phyloP scores from a whole-genome alignment of 805 yeast genomes.

The Schwanniomyces yamadae region DNA sequence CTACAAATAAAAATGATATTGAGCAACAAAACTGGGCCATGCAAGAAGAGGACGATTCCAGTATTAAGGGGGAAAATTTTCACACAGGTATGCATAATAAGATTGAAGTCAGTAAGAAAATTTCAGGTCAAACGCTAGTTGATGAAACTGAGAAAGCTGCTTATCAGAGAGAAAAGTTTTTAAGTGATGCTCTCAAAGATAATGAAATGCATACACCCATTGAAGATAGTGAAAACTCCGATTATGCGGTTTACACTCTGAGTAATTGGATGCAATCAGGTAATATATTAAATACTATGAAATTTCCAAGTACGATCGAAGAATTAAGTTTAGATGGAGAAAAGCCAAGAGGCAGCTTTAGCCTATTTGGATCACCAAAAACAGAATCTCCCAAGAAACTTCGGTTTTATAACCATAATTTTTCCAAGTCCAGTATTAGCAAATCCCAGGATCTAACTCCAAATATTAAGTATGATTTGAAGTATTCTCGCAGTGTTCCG shows the following conservation, averaged over 20 bases:
- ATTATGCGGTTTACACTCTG: conserved; percentile 10
- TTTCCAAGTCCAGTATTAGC: conserved; percentile 1
- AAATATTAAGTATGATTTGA: conserved; percentile 5
- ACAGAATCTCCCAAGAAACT: conserved; percentile 2
- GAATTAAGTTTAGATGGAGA: background rate
- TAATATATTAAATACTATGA: conserved; percentile 8
- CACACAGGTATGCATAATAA: background rate
- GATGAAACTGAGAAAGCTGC: conserved; percentile 2
- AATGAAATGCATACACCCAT: no score
- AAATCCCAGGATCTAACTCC: background rate
- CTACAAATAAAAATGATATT: background rate
- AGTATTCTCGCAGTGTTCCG: conserved; percentile 14
- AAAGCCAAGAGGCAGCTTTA: conserved; percentile 5
- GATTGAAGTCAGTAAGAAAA: conserved; percentile 9
- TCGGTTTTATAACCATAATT: background rate
- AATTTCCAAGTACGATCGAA: background rate
- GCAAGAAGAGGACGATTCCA: background rate
- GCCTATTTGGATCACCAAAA: conserved; percentile 4
- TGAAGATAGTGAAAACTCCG: conserved; percentile 4
- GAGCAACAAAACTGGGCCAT: background rate
- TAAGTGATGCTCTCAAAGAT: conserved; percentile 10
- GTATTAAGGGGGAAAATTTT: background rate
- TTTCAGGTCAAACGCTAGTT: conserved; percentile 15
- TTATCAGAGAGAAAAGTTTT: background rate
- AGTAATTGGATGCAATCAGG: conserved; percentile 23